Base-by-base conservation (phyloP, 2,329 filamentous ascomycete species). In the Epichloe glyceriae region DNA sequence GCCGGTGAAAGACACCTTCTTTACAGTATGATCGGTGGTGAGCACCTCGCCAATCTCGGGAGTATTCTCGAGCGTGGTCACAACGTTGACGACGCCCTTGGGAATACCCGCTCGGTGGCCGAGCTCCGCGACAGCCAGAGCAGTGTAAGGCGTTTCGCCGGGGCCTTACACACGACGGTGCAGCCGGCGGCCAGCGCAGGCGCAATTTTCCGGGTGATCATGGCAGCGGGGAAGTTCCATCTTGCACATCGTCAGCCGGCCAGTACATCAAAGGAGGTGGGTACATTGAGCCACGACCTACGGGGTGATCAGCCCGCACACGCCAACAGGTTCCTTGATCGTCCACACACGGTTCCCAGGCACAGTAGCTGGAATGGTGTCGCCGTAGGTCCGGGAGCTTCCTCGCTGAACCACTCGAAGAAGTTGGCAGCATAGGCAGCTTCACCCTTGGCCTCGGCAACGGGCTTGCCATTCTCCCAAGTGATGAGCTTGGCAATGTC, bases 1-100 rank as follows among this genome's bases (percentile, higher is more conserved):
- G 47, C 93, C 93, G 1, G 93, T 97, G 67, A 98, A 98, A 14
- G 88, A 95, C 42, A 97, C 78, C 69, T 97, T 97, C 64, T 85
- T 85, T 56, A 98, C 75, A 2, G 76, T 80, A 3, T 85, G 79
- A 61, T 66, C 62, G 0, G 85, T 85, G 11, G 88, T 94, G 50
- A 97, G 75, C 19, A 80, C 70, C 65, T 84, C 73, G 51, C 91
- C 91, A 3, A 97, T 78, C 57, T 84, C 82, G 12, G 83, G 74
- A 0, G 89, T 96, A 67, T 95, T 93, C 50, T 84, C 71, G 4
- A 86, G 69, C 0, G 88, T 78, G 2, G 89, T 94, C 52, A 98
- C 76, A 51, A 97, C 74, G 68, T 97, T 97, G 56, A 97, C 79
- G 1, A 96, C 90, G 38, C 91, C 91, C 62, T 84, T 83, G 40